Evolutionary conservation across 192 early-diverging fungal genomes (phyloP), one percentile per base, ranked within the genome.

Genomic region (Backusella sp.): DNA sequence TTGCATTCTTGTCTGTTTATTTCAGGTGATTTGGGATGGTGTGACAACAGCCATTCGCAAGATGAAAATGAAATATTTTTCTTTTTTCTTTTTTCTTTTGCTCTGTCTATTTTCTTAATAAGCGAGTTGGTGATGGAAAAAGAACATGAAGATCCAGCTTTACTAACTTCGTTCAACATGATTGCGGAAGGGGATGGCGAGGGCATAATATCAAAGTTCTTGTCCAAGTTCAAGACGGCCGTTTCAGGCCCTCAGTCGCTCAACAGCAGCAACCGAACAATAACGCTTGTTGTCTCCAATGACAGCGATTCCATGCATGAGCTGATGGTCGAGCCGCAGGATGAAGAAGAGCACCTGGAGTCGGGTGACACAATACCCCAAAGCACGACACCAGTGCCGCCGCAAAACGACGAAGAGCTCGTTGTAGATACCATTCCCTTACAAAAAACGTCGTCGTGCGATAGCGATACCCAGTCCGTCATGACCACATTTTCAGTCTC

Each of bases 161-260:
- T 77, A 23, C 30, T 85, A 30, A 85, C 84, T 41, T 77, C 77
- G 2, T 85, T 85, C 56, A 77, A 80, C 23, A 68, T 74, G 65
- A 66, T 72, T 9, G n/a, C 32, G 8, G 81, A 79, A 39, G 34
- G 70, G 42, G 83, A 84, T 36, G 76, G 76, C 3, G 88, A 87
- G 80, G 85, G 84, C 23, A 85, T 86, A 1, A 74, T 89, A 21
- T 86, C 88, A 66, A 89, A 87, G 66, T 77, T 89, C 66, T 84
- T 89, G 68, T 85, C 85, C 37, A 80, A 83, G 2, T 85, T 89
- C 53, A 89, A 82, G 26, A 86, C 77, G 44, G 84, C 86, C 1
- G 82, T 76, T n/a, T 73, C 75, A n/a, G 66, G 75, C 9, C 65
- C 66, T 15, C 41, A 73, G 19, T 53, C 68, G 4, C n/a, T 23